Conservation (phyloP, 2,329 filamentous ascomycete genomes). For the Tympanopsis confertula region DNA sequence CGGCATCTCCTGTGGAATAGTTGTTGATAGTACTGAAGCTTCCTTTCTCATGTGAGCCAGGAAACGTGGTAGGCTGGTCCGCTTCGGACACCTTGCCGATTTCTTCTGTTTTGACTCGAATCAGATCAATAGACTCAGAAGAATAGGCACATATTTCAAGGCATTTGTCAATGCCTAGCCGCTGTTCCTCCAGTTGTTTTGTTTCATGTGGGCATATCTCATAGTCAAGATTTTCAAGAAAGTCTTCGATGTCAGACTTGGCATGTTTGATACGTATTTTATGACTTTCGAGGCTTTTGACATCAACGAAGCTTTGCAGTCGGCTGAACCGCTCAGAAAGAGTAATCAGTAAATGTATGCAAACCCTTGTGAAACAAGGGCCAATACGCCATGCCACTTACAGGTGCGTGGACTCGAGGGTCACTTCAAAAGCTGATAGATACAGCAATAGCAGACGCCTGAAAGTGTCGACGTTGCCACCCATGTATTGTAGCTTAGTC, state of each 20-base stretch:
- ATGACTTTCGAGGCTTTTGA: conserved; percentile 4
- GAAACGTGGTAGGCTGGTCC: too few relatives aligned
- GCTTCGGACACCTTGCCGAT: too few relatives aligned
- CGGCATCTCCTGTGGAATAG: conserved; percentile 3
- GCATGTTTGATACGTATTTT: conserved; percentile 4
- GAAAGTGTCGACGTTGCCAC: conserved; percentile 4
- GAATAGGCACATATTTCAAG: conserved; percentile 4
- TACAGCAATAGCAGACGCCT: conserved; percentile 2
- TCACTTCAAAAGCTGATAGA: conserved; percentile 5
- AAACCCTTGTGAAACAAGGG: too few relatives aligned
- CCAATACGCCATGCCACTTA: too few relatives aligned
- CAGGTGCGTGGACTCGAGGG: conserved; percentile 4
- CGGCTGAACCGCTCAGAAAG: too few relatives aligned
- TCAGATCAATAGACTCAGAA: conserved; percentile 4
- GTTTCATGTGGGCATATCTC: conserved; percentile 1
- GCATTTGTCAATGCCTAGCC: conserved; percentile 5
- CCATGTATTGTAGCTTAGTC: conserved; percentile 4
- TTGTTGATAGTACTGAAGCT: conserved; percentile 5
- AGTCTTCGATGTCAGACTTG: conserved; percentile 3
- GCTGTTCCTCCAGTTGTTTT: conserved; percentile 4
- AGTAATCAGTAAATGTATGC: too few relatives aligned
- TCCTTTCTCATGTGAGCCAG: too few relatives aligned
- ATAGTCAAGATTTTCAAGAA: conserved; percentile 3
- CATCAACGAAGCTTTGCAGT: conserved; percentile 2
- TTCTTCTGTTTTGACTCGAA: too few relatives aligned